Percentiles rank a stretch among this genome's conserved stretches.
These are phyloP conservation scores for Rhododendron vialii DNA, from an alignment of 148 eudicot species.

Conservation along the genomic window DNA sequence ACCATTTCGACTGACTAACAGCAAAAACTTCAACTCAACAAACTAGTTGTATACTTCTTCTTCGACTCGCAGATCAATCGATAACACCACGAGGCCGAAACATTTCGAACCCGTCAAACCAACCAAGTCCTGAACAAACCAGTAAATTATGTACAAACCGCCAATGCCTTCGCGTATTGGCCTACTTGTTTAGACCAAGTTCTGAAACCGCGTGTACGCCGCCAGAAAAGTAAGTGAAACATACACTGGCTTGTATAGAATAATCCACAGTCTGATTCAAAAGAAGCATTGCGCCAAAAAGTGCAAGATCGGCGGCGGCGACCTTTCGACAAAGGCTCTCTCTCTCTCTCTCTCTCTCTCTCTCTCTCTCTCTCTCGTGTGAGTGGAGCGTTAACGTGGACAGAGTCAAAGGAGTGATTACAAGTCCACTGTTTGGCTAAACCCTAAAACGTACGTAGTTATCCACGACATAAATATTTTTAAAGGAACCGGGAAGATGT, in stretches of 20 bases:
- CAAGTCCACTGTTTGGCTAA: neutral
- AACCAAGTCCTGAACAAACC: neutral
- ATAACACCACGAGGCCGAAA: constrained; percentile 6
- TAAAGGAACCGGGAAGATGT: neutral
- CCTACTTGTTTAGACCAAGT: neutral
- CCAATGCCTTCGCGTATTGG: neutral
- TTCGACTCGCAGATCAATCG: neutral
- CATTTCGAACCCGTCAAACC: neutral
- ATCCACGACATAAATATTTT: neutral
- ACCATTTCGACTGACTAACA: constrained; percentile 27
- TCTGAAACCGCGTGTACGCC: constrained; percentile 8
- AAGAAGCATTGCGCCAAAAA: neutral
- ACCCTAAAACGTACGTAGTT: neutral
- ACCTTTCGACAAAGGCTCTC: neutral
- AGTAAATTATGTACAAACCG: neutral
- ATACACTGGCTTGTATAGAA: neutral
- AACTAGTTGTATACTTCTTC: neutral
- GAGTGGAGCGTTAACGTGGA: neutral
- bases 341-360: neutral
- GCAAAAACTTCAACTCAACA: neutral
- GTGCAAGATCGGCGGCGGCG: neutral
- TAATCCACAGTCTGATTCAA: neutral
- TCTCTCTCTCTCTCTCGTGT: neutral
- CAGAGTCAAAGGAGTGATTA: neutral
- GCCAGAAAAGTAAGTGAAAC: neutral